Evolutionary conservation across 176 grass and related monocot genomes (phyloP), one percentile per base, ranked within the genome.

Genomic region (Poa pratensis): DNA sequence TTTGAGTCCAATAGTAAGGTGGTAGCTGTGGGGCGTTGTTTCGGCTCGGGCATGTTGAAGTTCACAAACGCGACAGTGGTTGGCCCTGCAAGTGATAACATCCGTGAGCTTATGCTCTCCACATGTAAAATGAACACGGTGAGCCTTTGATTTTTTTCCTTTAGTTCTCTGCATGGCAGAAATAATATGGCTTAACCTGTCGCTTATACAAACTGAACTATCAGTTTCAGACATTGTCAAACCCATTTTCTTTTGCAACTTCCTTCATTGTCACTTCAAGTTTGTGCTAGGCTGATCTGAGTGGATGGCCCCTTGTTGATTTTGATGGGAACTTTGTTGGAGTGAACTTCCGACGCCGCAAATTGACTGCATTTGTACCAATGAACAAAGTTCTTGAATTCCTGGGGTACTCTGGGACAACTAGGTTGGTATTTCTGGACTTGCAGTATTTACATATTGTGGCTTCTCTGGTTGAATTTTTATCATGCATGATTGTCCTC

Each of bases 1-100:
- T 80, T 48, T 80, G 78, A 80, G 40, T 49, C 78, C 5, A 50
- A 65, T 67, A 17, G 43, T 64, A 66, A 80, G 24, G 61, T 80
- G 2, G 42, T 80, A 34, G 78, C 61, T 14, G 61, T 51, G 9
- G 78, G 17, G 17, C 17, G 61, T 67, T 66, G 60, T 66, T 80
- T 51, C 22, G 6, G 14, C 78, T 15, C 5, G 15, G 78, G 78
- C 60, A 30, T 66, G 60, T 35, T 67, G 2, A 66, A 48, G 43
- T 66, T 13, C 17, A 66, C 61, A 66, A n/a, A 80, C 34, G 78
- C 10, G 61, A 67, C 6, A 66, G 61, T 35, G 43, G 32, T 50
- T 34, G 28, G 59, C 78, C 26, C 24, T 80, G 9, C 78, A 80
- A 50, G 16, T 6, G 4, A 50, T 66, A 9, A 20, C 48, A 3